phyloP scores from a whole-genome alignment of 2,329 filamentous ascomycete species.

The Ophiostoma perfectum region DNA sequence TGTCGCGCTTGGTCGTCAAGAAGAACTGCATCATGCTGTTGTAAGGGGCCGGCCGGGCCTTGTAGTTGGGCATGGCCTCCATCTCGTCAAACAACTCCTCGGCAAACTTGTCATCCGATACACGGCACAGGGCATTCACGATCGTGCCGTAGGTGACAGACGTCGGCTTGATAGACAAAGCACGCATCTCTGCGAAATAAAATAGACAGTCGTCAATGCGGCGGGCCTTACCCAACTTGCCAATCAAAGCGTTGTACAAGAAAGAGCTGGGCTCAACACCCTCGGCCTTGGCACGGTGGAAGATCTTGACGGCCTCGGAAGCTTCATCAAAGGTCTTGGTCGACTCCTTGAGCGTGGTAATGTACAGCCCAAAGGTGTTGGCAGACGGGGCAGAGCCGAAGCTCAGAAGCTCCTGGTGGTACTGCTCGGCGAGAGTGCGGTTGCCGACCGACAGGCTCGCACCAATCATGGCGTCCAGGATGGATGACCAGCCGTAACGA shows the following conservation, averaged over 20 bases:
- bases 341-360: slow-evolving; percentile 96
- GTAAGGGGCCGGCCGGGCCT: slow-evolving; percentile 92
- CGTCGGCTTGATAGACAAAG: slow-evolving; percentile 84
- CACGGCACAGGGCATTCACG: slow-evolving; percentile 93
- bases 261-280: slow-evolving; percentile 95
- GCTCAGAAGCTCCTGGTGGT: slow-evolving; percentile 83
- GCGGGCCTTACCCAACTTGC: slow-evolving; percentile 94
- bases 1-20: slow-evolving; percentile 93
- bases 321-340: slow-evolving; percentile 98
- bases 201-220: slow-evolving; percentile 97
- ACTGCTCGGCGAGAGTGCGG: slow-evolving; percentile 73
- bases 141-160: slow-evolving; percentile 98
- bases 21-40: slow-evolving; percentile 99
- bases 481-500: slow-evolving; percentile 92
- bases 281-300: slow-evolving; percentile 86
- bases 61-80: slow-evolving; percentile 98
- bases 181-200: slow-evolving; percentile 97
- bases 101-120: slow-evolving; percentile 95
- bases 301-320: slow-evolving; percentile 94
- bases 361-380: slow-evolving; percentile 97
- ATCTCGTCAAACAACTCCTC: slow-evolving; percentile 99
- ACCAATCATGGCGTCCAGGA: slow-evolving; percentile 93
- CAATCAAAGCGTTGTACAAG: slow-evolving; percentile 95
- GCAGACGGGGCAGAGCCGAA: slow-evolving; percentile 90
- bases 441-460: slow-evolving; percentile 80